Evolutionary conservation across 1,139 yeast genomes (phyloP), one percentile per base, ranked within the genome.

Genomic region (Suhomyces anneliseae): DNA sequence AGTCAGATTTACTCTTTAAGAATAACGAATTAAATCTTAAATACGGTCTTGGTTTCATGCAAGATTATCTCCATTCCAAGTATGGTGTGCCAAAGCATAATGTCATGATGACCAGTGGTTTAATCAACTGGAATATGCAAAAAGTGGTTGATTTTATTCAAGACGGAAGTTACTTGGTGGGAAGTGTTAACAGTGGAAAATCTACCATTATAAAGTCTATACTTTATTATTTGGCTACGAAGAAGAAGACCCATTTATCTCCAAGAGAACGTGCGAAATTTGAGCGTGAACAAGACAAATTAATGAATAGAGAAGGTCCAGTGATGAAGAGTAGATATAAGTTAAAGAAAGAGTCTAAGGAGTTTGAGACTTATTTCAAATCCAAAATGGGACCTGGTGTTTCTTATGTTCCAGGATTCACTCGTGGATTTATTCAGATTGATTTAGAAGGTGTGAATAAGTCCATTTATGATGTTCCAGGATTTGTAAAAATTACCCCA

Each of bases 141-240:
- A 58, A 60, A 1, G 45, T 65, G 9, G 54, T 79, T 24, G 54
- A 61, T 9, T 60, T 81, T 27, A 74, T 79, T 0, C 58, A 67
- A 7, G 72, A 71, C 26, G 74, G 65, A 32, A 56, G 82, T 27
- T 85, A 81, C 58, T 63, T 90, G 34, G 69, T 89, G 10, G 97
- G 97, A 1, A 76, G 77, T 53, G 82, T 88, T 8, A 89, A 89
- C 59, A 74, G 82, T 12, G 97, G 97, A 1, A 90, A 90, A 61
- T 82, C 95, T 1, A 74, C 86, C 1, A 60, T 90, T 29, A 74
- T 85, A 3, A 79, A 76, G 54, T 61, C 79, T n/a, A 55, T 85
- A 32, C 55, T 81, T 12, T 66, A 68, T 42, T 44, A 60, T 8
- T 62, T 32, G 59, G 60, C 43, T 44, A 44, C 40, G 12, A 48